Evolutionary conservation across 495 filamentous ascomycete genomes (phyloP).

Genomic region (Cladorrhinum samala): DNA sequence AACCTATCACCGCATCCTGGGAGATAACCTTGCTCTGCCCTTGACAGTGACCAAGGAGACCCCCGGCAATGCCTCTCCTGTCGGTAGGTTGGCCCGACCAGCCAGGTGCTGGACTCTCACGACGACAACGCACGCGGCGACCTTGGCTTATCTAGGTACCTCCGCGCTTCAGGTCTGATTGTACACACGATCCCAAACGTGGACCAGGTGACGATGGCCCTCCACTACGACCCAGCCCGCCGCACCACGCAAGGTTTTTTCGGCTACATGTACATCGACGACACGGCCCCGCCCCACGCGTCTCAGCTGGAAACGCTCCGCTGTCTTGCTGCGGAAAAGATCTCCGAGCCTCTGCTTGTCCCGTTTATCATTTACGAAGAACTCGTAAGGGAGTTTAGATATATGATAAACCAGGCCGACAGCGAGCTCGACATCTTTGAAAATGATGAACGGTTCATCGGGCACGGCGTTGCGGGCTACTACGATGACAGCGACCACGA

Average conservation of each 20-base stretch:
- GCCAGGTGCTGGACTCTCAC: too few relatives aligned
- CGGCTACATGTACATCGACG: neutral
- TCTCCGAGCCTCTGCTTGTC: neutral
- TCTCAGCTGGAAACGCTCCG: neutral
- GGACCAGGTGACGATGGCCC: neutral
- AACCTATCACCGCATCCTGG: neutral
- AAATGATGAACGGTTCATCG: neutral
- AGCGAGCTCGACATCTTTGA: neutral
- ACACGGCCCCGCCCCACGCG: neutral
- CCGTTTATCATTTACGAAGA: neutral
- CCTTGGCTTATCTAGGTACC: too few relatives aligned
- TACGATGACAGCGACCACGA: neutral
- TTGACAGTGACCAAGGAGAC: neutral
- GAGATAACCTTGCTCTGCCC: neutral
- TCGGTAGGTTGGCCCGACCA: too few relatives aligned
- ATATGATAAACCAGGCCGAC: too few relatives aligned
- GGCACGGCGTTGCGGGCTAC: neutral
- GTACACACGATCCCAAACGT: neutral
- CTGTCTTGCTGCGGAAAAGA: neutral
- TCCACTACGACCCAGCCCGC: neutral
- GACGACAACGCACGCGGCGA: neutral
- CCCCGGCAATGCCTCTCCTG: too few relatives aligned
- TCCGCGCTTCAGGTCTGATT: neutral
- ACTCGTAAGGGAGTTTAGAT: neutral
- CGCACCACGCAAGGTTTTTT: neutral